phyloP scores from a whole-genome alignment of 148 eudicot species.

The Limonium bicolor region DNA sequence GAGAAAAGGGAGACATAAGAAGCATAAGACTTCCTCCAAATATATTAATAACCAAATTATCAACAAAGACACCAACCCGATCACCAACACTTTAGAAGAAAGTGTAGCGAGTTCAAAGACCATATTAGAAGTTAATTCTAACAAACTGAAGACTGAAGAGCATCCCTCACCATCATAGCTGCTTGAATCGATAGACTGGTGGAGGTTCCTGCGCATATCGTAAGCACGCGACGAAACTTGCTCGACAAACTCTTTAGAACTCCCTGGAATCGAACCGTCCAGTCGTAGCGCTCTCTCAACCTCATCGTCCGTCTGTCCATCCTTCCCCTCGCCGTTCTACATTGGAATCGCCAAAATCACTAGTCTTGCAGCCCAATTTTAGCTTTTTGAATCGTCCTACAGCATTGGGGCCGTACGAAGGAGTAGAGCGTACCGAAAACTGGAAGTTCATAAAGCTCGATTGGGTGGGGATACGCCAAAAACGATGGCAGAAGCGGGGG shows the following conservation, averaged over 20 bases:
- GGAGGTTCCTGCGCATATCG: slow-evolving; percentile 72
- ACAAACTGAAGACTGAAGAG: not conserved
- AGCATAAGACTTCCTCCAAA: no score
- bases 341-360: slow-evolving; percentile 12
- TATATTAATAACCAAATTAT: no score
- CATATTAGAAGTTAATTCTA: not conserved
- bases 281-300: slow-evolving; percentile 67
- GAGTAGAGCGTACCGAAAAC: slow-evolving; percentile 4
- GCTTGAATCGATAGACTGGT: slow-evolving; percentile 57
- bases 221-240: slow-evolving; percentile 95
- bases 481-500: slow-evolving; percentile 4
- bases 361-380: slow-evolving; percentile 11
- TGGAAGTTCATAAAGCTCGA: slow-evolving; percentile 2
- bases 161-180: slow-evolving; percentile 70
- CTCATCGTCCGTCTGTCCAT: slow-evolving; percentile 17
- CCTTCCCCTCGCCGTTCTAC: slow-evolving; percentile 13
- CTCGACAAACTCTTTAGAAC: slow-evolving; percentile 63
- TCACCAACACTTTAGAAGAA: not conserved
- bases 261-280: slow-evolving; percentile 80
- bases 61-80: no score
- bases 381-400: slow-evolving; percentile 5
- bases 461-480: slow-evolving; percentile 10
- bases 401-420: not conserved
- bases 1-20: no score
- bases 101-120: no score